A percentile compares a stretch with the other conserved stretches of the same genome.
phyloP scores from a whole-genome alignment of 176 grass and related monocot species.

The Ensete ventricosum region DNA sequence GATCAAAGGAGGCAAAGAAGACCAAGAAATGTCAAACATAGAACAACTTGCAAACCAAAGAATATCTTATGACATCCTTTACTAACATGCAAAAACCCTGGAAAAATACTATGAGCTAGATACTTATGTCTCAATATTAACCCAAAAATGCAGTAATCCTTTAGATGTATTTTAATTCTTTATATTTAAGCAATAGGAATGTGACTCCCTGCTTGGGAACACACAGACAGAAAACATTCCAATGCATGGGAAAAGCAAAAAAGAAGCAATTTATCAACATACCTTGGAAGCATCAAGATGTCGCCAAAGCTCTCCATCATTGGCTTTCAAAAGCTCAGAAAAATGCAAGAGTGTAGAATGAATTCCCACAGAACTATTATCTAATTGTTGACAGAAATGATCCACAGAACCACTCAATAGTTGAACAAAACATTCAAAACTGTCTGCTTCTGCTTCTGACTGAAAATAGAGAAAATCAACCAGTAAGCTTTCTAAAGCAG shows the following conservation, averaged over 20 bases:
- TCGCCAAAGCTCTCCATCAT: conserved; percentile 93
- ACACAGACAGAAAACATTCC: too few relatives aligned
- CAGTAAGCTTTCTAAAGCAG: background rate
- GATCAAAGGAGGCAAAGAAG: too few relatives aligned
- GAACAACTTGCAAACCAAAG: too few relatives aligned
- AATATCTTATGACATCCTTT: too few relatives aligned
- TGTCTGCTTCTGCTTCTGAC: conserved; percentile 74
- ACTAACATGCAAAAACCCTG: too few relatives aligned
- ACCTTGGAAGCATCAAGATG: conserved; percentile 77
- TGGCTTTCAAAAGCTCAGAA: conserved; percentile 72
- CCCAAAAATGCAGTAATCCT: background rate
- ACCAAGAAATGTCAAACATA: too few relatives aligned
- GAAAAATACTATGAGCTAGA: too few relatives aligned
- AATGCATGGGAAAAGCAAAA: background rate
- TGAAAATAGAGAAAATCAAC: conserved; percentile 2
- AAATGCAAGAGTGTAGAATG: conserved; percentile 55
- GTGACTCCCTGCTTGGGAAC: background rate
- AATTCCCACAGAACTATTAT: conserved; percentile 73
- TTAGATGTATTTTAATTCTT: background rate
- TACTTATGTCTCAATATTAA: too few relatives aligned
- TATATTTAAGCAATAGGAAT: background rate
- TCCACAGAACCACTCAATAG: conserved; percentile 75
- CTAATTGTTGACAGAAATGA: conserved; percentile 85
- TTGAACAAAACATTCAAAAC: conserved; percentile 70
- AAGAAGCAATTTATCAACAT: conserved; percentile 8